Conservation (phyloP, 768 basidiomycete genomes). For the Pleurotus tuber-regium region DNA sequence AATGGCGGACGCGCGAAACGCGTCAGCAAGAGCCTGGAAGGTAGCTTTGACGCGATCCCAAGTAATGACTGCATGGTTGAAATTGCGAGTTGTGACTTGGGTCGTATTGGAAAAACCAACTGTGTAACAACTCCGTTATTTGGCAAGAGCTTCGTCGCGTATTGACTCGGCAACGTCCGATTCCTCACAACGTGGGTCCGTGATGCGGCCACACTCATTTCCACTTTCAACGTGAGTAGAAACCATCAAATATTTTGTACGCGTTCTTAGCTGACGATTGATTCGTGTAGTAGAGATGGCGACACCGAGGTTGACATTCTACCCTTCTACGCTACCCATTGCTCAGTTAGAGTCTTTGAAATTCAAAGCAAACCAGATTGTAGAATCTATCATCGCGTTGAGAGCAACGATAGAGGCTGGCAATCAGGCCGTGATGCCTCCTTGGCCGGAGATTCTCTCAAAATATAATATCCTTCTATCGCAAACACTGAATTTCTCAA, state of each 20-base stretch:
- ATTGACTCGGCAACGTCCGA: too few relatives aligned
- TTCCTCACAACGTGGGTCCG: too few relatives aligned
- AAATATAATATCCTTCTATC: slow-evolving; percentile 86
- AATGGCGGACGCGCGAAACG: not conserved
- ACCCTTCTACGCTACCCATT: slow-evolving; percentile 46
- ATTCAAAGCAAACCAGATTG: slow-evolving; percentile 76
- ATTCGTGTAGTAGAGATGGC: not conserved
- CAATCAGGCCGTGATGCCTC: slow-evolving; percentile 58
- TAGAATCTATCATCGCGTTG: slow-evolving; percentile 69
- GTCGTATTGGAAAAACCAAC: too few relatives aligned
- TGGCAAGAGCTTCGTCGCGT: too few relatives aligned
- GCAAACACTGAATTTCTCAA: slow-evolving; percentile 77
- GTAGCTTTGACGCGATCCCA: not conserved
- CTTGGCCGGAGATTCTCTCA: slow-evolving; percentile 84
- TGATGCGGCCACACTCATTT: too few relatives aligned
- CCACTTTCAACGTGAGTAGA: too few relatives aligned
- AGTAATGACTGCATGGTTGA: not conserved
- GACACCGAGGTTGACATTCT: not conserved
- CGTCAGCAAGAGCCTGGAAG: not conserved
- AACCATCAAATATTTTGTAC: too few relatives aligned
- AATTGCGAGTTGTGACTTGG: not conserved
- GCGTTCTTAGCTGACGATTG: too few relatives aligned
- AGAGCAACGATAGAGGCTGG: slow-evolving; percentile 62
- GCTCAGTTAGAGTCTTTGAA: slow-evolving; percentile 73
- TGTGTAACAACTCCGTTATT: too few relatives aligned